Percentiles rank a stretch among this genome's conserved stretches.
phyloP scores from a whole-genome alignment of 164 flowering plant genomes.

The Magnolia changhungtana region DNA sequence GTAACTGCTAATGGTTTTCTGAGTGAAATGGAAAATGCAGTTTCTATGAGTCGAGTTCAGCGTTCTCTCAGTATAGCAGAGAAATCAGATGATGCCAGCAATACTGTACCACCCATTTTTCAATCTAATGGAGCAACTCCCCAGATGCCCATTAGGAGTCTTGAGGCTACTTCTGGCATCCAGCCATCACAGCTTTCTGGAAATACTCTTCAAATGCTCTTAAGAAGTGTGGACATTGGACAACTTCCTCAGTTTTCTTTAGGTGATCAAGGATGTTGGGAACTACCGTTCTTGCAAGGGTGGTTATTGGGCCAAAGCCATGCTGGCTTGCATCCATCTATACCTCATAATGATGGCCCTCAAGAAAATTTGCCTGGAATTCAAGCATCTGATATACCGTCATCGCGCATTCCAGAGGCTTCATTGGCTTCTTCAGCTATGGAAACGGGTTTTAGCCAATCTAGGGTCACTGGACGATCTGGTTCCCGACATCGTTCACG shows the following conservation, averaged over 20 bases:
- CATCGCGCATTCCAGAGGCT: constrained; percentile 21
- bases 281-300: constrained; percentile 86
- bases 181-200: constrained; percentile 24
- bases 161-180: constrained; percentile 18
- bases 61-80: constrained; percentile 17
- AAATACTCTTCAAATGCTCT: constrained; percentile 27
- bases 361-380: constrained; percentile 35
- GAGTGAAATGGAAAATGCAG: constrained; percentile 36
- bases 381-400: constrained; percentile 25
- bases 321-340: constrained; percentile 43
- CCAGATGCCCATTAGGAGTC: constrained; percentile 11
- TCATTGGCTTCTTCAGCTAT: constrained; percentile 30
- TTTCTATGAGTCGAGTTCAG: constrained; percentile 29
- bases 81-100: constrained; percentile 15
- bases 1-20: constrained; percentile 20
- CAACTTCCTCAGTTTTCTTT: constrained; percentile 45
- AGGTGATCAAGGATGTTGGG: constrained; percentile 66
- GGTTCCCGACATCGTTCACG: constrained; percentile 48
- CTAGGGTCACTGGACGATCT: constrained; percentile 47
- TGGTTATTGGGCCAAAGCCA: constrained; percentile 91
- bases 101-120: constrained; percentile 6
- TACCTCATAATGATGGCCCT: constrained; percentile 28
- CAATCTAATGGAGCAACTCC: constrained; percentile 17
- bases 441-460: constrained; percentile 25
- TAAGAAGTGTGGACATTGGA: constrained; percentile 29